These are phyloP conservation scores for Debaryomyces tyrocola DNA, from an alignment of 805 yeast species.

Conservation along the genomic window DNA sequence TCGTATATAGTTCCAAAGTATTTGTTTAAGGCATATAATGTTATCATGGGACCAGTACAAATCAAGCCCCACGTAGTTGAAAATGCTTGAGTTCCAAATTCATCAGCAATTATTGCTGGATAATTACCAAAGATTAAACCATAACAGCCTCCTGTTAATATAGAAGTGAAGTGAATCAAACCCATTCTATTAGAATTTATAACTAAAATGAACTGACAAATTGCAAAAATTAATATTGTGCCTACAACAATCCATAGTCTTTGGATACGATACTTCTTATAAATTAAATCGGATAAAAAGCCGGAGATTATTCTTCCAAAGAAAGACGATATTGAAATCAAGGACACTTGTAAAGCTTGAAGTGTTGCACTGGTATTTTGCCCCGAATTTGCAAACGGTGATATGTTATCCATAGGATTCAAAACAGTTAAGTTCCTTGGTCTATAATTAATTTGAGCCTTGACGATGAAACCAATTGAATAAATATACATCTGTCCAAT, in stretches of 20 bases:
- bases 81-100: slow-evolving; percentile 65
- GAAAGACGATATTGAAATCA: slow-evolving; percentile 64
- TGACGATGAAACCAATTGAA: slow-evolving; percentile 71
- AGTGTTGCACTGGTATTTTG: slow-evolving; percentile 34
- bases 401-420: background rate
- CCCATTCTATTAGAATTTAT: slow-evolving; percentile 24
- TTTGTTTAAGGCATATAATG: slow-evolving; percentile 53
- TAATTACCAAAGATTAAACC: slow-evolving; percentile 73
- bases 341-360: slow-evolving; percentile 72
- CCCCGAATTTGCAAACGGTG: background rate
- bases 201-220: slow-evolving; percentile 39
- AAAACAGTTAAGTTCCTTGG: background rate
- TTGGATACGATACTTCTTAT: slow-evolving; percentile 52
- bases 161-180: slow-evolving; percentile 50
- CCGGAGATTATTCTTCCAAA: slow-evolving; percentile 67
- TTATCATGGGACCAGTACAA: slow-evolving; percentile 67
- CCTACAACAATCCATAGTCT: slow-evolving; percentile 63
- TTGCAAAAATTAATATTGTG: slow-evolving; percentile 36
- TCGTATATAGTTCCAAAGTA: slow-evolving; percentile 59
- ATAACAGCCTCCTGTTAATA: slow-evolving; percentile 61
- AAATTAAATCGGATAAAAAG: slow-evolving; percentile 59
- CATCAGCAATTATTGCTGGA: slow-evolving; percentile 75
- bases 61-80: slow-evolving; percentile 76
- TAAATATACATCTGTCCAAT: slow-evolving; percentile 73
- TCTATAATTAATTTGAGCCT: slow-evolving; percentile 34